A percentile compares a stretch with the other conserved stretches of the same genome.
phyloP scores from a whole-genome alignment of 805 yeast genomes.

The Pichia phayaonensis region DNA sequence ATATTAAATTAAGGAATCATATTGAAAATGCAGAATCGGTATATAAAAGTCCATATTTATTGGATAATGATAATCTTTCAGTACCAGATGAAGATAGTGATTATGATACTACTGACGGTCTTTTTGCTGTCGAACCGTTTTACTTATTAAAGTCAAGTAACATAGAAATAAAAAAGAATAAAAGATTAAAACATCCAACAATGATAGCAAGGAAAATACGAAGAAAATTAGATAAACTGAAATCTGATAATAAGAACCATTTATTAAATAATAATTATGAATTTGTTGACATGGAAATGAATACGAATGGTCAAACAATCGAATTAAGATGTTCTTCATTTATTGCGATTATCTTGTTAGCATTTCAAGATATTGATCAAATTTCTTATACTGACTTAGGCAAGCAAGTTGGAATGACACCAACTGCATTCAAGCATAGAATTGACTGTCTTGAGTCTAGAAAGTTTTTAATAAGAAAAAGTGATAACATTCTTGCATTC shows the following conservation, averaged over 20 bases:
- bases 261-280: not conserved
- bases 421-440: not conserved
- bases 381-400: slow-evolving; percentile 21
- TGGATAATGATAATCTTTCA: too few species aligned
- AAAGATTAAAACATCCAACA: not conserved
- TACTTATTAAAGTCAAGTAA: not conserved
- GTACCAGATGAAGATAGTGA: not conserved
- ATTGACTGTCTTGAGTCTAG: not conserved
- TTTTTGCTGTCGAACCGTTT: not conserved
- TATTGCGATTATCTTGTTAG: slow-evolving; percentile 35
- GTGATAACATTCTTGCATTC: not conserved
- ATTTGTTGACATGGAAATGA: not conserved
- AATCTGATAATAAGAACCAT: too few species aligned
- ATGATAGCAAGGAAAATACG: not conserved
- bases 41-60: too few species aligned
- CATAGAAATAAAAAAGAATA: not conserved
- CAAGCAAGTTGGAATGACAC: slow-evolving; percentile 25
- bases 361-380: slow-evolving; percentile 28
- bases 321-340: slow-evolving; percentile 29
- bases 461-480: not conserved
- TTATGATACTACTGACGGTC: not conserved
- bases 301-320: not conserved
- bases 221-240: not conserved
- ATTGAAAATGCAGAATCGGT: not conserved
- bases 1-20: not conserved